These are phyloP conservation scores for Talaromyces adpressus DNA, from an alignment of 495 filamentous ascomycete genomes.

Conservation along the genomic window DNA sequence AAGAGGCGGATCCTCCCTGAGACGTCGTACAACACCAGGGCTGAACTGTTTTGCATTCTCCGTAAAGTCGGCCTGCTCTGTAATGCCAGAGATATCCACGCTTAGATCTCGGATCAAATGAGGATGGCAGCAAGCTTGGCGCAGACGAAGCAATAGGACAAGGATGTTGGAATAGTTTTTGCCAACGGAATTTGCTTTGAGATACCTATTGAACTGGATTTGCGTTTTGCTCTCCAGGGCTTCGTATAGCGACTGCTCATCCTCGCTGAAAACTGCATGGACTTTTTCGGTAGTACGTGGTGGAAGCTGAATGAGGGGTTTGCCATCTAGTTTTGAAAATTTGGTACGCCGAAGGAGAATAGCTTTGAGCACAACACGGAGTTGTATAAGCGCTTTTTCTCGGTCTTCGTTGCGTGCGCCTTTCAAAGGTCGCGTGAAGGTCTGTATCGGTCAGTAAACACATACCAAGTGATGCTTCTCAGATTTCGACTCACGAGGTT, in stretches of 20 bases:
- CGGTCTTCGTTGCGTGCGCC: conserved; percentile 17
- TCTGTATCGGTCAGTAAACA: conserved; percentile 23
- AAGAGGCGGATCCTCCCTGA: conserved; percentile 54
- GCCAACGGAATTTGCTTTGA: conserved; percentile 63
- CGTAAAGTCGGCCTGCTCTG: conserved; percentile 56
- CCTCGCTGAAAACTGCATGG: conserved; percentile 65
- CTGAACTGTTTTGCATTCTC: conserved; percentile 59
- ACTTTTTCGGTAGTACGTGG: conserved; percentile 57
- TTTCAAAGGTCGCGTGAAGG: conserved; percentile 49
- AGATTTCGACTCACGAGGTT: conserved; percentile 35
- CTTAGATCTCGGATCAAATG: conserved; percentile 78
- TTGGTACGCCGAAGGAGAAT: conserved; percentile 84
- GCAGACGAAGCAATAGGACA: conserved; percentile 76
- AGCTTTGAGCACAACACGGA: conserved; percentile 77
- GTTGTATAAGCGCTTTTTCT: conserved; percentile 54
- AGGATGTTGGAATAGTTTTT: conserved; percentile 80
- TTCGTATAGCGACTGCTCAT: conserved; percentile 66
- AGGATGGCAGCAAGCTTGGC: conserved; percentile 76
- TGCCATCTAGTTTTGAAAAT: conserved; percentile 73
- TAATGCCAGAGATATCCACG: conserved; percentile 40
- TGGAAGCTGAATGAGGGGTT: conserved; percentile 73
- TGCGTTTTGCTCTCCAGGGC: conserved; percentile 61
- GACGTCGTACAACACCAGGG: conserved; percentile 54
- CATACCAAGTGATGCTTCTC: neutral
- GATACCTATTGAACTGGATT: conserved; percentile 69